Base-by-base conservation (phyloP, 164 flowering plant genomes). In the Stephania cephalantha region DNA sequence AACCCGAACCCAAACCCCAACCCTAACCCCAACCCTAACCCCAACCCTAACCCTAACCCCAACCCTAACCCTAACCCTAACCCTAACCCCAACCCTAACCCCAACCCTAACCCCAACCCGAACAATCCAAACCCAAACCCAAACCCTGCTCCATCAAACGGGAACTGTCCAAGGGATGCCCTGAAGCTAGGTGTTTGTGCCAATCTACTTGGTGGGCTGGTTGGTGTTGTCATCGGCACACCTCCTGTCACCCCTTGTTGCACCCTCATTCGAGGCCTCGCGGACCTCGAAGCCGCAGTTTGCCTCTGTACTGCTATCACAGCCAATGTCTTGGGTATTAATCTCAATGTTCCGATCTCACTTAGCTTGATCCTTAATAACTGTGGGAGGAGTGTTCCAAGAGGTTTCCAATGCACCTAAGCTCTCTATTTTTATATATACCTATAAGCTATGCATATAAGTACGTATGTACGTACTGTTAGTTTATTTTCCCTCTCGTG, bases 291-390 rank as follows among this genome's bases (percentile, higher is more conserved):
- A 63, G 75, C 75, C 3, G 75, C 75, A 1, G 50, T 73, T 10
- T 73, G 75, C 68, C 75, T 73, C 29, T 73, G 75, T 35, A 73
- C 75, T 31, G 75, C 50, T 22, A n/a, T 73, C 20, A 73, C 46
- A 44, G 75, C 75, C 18, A 63, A 55, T 8, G 44, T 73, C n/a
- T 42, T 73, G 31, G 69, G 69, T 18, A 61, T 73, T 48, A 58
- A 73, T 17, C 69, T 73, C 1, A 73, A 58, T 44, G 17, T 61
- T 31, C 48, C 75, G n/a, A 4, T 73, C 10, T 7, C 67, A 1
- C 68, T 73, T 15, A 73, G 68, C 35, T 44, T 73, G 69, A 25
- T 73, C 8, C 65, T 72, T 18, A 72, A 72, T 22, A 35, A 9
- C 9, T 72, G 74, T 13, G 74, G 67, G 12, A 72, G 61, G 74